Base-by-base conservation (phyloP, 2,329 filamentous ascomycete species). In the Colletotrichum theobromicola region DNA sequence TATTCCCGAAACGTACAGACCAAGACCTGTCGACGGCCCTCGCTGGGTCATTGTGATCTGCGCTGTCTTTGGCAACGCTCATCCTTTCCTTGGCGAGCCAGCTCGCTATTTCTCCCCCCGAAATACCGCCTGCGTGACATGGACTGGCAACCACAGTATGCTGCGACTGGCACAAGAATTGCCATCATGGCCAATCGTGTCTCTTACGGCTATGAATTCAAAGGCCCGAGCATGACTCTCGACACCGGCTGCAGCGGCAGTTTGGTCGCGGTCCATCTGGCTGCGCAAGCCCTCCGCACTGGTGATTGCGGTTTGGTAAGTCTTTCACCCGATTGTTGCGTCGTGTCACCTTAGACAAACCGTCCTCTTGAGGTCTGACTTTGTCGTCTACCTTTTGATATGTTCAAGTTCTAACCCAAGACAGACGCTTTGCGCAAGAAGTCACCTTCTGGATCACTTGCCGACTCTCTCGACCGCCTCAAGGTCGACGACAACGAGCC, bases 181-280 rank as follows among this genome's bases (percentile, higher is more conserved):
- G 87, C 88, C 72, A 88, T 90, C 69, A 84, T 90, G 80, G 85
- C 89, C 4, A 91, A 91, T 77, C 85, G 89, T 1, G 84, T 91
- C 15, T 90, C 89, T 0, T 88, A 91, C 78, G 87, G 84, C 73
- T 90, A 89, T 79, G 86, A 91, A 76, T 81, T 91, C 18, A 84
- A 85, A 15, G 90, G 90, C 0, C 88, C 90, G 3, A 90, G 88
- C 77, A 85, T 91, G 80, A 91, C 89, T 0, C 81, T 92, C 16
- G 90, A 92, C 67, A 92, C 90, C 1, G 90, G 89, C 24, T 92
- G 90, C 79, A 91, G 89, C 28, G 87, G 87, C 13, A 89, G 87
- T 64, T 82, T 92, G 24, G 87, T 90, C 5, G 87, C 88, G 0
- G 83, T 92, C 5, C 88, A 92, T 77, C 80, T 89, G 42, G 90